A percentile compares a stretch with the other conserved stretches of the same genome.
Evolutionary conservation across 345 rosid species (phyloP).

Genomic region (Eutrema yunnanense): DNA sequence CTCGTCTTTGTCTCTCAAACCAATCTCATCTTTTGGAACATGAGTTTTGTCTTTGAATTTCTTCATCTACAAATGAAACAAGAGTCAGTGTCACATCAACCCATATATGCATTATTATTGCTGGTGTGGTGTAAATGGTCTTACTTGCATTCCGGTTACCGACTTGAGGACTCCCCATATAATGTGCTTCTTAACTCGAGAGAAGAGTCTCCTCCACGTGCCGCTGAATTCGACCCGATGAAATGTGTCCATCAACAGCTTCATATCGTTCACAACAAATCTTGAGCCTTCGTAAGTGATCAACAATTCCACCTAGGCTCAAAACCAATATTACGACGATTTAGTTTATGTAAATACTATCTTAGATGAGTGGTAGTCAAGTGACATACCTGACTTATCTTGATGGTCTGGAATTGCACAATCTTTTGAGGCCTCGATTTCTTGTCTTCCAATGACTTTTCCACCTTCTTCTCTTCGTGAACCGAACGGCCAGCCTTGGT

Average conservation of each 20-base stretch:
- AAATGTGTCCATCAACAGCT: constrained; percentile 92
- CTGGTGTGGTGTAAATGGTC: neutral
- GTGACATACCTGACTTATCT: constrained; percentile 83
- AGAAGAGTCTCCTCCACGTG: constrained; percentile 94
- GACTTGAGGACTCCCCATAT: constrained; percentile 98
- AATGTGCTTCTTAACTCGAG: constrained; percentile 93
- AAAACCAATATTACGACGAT: neutral
- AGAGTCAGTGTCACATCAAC: neutral
- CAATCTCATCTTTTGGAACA: constrained; percentile 53
- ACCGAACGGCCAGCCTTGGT: constrained; percentile 65
- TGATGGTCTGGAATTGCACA: constrained; percentile 83
- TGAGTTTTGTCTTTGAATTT: constrained; percentile 88
- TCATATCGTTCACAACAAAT: constrained; percentile 88
- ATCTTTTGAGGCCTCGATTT: constrained; percentile 82
- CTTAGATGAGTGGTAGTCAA: neutral
- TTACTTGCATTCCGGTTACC: constrained; percentile 97
- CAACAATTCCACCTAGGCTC: constrained; percentile 65
- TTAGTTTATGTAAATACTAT: neutral
- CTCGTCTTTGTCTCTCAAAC: constrained; percentile 66
- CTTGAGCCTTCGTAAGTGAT: constrained; percentile 90
- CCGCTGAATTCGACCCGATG: constrained; percentile 85
- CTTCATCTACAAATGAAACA: constrained; percentile 53
- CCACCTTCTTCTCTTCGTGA: constrained; percentile 77
- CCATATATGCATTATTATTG: neutral
- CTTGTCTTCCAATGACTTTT: constrained; percentile 69